phyloP scores from a whole-genome alignment of 2,329 filamentous ascomycete genomes.

The Waltergamsia citrina region DNA sequence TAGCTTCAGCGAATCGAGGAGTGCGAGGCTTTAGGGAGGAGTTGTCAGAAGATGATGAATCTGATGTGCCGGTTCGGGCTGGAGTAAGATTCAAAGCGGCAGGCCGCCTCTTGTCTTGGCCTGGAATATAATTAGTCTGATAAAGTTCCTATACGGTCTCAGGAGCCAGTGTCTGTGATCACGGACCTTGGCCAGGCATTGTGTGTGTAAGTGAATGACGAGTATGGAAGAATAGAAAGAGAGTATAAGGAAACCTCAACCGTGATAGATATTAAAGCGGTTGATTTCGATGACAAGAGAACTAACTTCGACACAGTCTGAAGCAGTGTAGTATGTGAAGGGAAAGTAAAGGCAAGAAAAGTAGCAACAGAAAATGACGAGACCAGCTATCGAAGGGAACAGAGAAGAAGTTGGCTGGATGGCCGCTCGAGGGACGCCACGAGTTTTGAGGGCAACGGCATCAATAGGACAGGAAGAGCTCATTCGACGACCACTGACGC shows the following conservation, averaged over 20 bases:
- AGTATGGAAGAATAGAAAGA: conserved; percentile 6
- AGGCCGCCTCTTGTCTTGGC: conserved; percentile 47
- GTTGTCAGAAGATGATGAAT: conserved; percentile 41
- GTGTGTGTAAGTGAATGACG: conserved; percentile 10
- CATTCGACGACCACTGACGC: conserved; percentile 26
- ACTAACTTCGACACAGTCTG: conserved; percentile 8
- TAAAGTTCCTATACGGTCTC: background rate
- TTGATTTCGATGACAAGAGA: conserved; percentile 2
- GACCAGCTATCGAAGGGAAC: conserved; percentile 46
- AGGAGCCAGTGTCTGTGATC: background rate
- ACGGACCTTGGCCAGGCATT: conserved; percentile 32
- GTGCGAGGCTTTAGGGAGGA: conserved; percentile 60
- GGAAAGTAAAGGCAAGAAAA: conserved; percentile 13
- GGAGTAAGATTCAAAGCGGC: conserved; percentile 44
- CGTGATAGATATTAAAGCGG: background rate
- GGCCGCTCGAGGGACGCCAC: conserved; percentile 18
- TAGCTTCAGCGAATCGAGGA: conserved; percentile 74
- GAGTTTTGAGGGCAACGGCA: conserved; percentile 39
- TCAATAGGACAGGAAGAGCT: conserved; percentile 14
- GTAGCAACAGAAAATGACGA: conserved; percentile 31
- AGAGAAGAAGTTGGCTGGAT: conserved; percentile 15
- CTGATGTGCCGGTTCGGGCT: conserved; percentile 36
- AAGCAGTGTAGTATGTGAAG: conserved; percentile 3
- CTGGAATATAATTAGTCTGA: conserved; percentile 9
- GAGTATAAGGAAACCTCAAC: background rate